Evolutionary conservation across 108 stramenopile species (phyloP).

Genomic region (Skeletonema costatum): DNA sequence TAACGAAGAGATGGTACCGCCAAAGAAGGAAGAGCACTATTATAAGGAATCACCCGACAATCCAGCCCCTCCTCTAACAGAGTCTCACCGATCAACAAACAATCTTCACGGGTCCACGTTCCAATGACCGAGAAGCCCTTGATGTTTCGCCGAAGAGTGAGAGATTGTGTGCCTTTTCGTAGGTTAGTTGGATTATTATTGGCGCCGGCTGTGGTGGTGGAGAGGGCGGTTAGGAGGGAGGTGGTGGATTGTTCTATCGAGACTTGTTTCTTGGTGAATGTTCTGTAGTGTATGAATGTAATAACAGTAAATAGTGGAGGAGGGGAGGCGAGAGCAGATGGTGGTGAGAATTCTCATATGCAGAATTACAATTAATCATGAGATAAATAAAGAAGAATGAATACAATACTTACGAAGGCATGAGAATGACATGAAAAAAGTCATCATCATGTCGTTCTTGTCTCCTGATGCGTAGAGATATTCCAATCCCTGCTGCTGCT

Average conservation of each 20-base stretch:
- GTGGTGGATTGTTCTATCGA: constrained; percentile 24
- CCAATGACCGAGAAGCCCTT: constrained; percentile 33
- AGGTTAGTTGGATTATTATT: background rate
- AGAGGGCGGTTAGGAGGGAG: constrained; percentile 15
- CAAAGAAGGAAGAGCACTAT: background rate
- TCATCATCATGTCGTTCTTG: constrained; percentile 25
- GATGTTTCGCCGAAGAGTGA: constrained; percentile 40
- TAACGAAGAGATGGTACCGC: background rate
- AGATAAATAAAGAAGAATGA: background rate
- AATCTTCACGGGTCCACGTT: constrained; percentile 39
- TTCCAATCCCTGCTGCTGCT: constrained; percentile 7
- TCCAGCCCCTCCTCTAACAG: constrained; percentile 20
- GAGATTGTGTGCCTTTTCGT: constrained; percentile 15
- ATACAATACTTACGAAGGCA: constrained; percentile 43
- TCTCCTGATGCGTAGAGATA: constrained; percentile 24
- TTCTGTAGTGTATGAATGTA: background rate
- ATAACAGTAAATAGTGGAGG: too few species aligned
- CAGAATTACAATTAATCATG: too few species aligned
- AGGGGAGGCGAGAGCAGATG: background rate
- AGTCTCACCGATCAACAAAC: constrained; percentile 20
- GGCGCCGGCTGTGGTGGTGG: background rate
- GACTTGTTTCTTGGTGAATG: constrained; percentile 18
- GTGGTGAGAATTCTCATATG: background rate
- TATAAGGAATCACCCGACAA: constrained; percentile 27
- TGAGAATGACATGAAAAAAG: constrained; percentile 38